Evolutionary conservation across 352 stramenopile genomes (phyloP).

Genomic region (Pythium utonaiense): DNA sequence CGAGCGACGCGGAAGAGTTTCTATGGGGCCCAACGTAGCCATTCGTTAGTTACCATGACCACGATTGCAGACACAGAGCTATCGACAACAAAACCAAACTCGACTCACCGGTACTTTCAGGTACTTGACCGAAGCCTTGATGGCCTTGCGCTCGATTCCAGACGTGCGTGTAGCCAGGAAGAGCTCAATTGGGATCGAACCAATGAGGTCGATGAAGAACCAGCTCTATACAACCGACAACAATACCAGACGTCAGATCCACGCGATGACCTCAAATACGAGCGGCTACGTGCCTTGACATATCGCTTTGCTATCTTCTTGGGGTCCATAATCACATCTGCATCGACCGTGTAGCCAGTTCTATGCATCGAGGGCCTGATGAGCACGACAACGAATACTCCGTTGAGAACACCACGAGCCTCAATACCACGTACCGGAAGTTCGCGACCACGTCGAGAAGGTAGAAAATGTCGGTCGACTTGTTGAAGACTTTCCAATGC

Average conservation of each 20-base stretch:
- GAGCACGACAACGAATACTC: no score
- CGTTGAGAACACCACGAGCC: no score
- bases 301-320: slow-evolving; percentile 46
- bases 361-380: slow-evolving; percentile 23
- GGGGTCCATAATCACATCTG: slow-evolving; percentile 53
- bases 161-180: slow-evolving; percentile 29
- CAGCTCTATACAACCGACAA: slow-evolving; percentile 29
- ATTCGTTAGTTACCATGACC: no score
- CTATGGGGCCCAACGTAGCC: slow-evolving; percentile 19
- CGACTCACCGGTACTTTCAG: slow-evolving; percentile 48
- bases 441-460: slow-evolving; percentile 49
- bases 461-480: slow-evolving; percentile 44
- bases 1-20: slow-evolving; percentile 63
- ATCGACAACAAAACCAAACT: no score
- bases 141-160: slow-evolving; percentile 50
- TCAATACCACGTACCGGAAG: slow-evolving; percentile 50
- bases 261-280: not conserved
- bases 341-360: slow-evolving; percentile 54
- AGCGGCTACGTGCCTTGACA: slow-evolving; percentile 27
- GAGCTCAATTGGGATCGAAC: slow-evolving; percentile 51
- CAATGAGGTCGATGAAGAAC: slow-evolving; percentile 52
- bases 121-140: slow-evolving; percentile 65
- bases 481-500: slow-evolving; percentile 52
- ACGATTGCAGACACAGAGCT: no score
- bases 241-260: not conserved